phyloP scores from a whole-genome alignment of 2,329 filamentous ascomycete genomes.

The Ophiocordyceps australis region DNA sequence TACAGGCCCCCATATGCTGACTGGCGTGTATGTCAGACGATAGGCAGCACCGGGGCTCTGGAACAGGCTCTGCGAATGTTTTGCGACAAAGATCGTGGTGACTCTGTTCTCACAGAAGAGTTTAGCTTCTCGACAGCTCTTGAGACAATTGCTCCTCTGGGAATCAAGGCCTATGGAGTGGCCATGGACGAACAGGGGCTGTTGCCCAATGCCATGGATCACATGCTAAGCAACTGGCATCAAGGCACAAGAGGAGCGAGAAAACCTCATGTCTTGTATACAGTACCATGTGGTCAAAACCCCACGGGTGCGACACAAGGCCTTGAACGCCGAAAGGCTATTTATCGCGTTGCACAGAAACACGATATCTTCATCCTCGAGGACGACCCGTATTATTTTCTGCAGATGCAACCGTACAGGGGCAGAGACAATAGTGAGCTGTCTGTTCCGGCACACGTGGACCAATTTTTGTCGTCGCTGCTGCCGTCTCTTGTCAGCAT shows the following conservation, averaged over 20 bases:
- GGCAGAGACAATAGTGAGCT: conserved; percentile 28
- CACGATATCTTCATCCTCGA: conserved; percentile 80
- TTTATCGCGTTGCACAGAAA: conserved; percentile 66
- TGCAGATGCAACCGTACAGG: conserved; percentile 69
- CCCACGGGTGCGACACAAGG: conserved; percentile 76
- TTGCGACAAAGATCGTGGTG: conserved; percentile 46
- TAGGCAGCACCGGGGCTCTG: conserved; percentile 72
- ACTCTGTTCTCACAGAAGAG: conserved; percentile 72
- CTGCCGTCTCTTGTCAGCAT: conserved; percentile 58
- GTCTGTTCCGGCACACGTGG: conserved; percentile 39
- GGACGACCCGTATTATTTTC: conserved; percentile 89
- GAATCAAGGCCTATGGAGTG: conserved; percentile 30
- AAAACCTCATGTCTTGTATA: conserved; percentile 39
- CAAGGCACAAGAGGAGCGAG: conserved; percentile 19
- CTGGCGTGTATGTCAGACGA: conserved; percentile 70
- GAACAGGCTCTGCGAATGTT: conserved; percentile 77
- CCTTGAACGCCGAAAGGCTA: conserved; percentile 42
- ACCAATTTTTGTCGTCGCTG: conserved; percentile 49
- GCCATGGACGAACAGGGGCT: conserved; percentile 34
- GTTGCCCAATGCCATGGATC: conserved; percentile 30
- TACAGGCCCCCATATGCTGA: conserved; percentile 76
- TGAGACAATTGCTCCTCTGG: conserved; percentile 36
- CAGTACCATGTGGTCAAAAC: conserved; percentile 66
- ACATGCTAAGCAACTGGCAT: conserved; percentile 31
- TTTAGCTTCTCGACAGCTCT: conserved; percentile 71